Conservation (phyloP, 2,329 filamentous ascomycete species). For the Parastagonospora nodorum region DNA sequence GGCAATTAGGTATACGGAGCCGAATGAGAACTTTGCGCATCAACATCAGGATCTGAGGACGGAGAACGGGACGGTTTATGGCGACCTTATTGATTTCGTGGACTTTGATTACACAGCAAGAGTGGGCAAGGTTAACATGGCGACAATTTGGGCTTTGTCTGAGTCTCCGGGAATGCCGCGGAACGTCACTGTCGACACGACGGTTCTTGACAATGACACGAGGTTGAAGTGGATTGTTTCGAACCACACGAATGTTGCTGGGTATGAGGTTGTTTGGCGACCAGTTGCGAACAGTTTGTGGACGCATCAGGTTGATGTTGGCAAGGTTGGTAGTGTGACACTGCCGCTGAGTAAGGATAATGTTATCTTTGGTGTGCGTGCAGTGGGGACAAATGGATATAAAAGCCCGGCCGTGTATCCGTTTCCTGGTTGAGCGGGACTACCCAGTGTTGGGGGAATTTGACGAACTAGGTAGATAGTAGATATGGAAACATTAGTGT, state of each 20-base stretch:
- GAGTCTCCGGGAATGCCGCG: conserved; percentile 56
- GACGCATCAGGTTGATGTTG: conserved; percentile 57
- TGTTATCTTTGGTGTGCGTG: conserved; percentile 61
- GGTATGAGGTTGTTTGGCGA: conserved; percentile 64
- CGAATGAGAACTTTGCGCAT: conserved; percentile 62
- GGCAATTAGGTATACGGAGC: conserved; percentile 62
- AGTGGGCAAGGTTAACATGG: conserved; percentile 61
- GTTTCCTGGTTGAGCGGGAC: conserved; percentile 35
- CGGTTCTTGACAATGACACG: conserved; percentile 55
- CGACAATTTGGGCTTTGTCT: conserved; percentile 60
- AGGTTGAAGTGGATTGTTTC: conserved; percentile 55
- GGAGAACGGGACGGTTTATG: conserved; percentile 58
- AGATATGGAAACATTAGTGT: too few relatives aligned
- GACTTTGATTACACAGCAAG: conserved; percentile 61
- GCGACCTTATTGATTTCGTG: conserved; percentile 62
- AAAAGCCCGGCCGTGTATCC: conserved; percentile 57
- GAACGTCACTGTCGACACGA: conserved; percentile 57
- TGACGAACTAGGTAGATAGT: not conserved
- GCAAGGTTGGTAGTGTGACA: conserved; percentile 52
- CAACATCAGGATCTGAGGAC: conserved; percentile 62
- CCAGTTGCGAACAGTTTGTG: conserved; percentile 57
- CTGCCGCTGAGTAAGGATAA: conserved; percentile 62
- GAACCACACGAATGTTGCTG: conserved; percentile 48
- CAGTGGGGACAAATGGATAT: conserved; percentile 57
- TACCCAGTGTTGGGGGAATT: not conserved